A percentile compares a stretch with the other conserved stretches of the same genome.
phyloP scores from a whole-genome alignment of 2,329 filamentous ascomycete genomes.

The Pseudogymnoascus sp. region DNA sequence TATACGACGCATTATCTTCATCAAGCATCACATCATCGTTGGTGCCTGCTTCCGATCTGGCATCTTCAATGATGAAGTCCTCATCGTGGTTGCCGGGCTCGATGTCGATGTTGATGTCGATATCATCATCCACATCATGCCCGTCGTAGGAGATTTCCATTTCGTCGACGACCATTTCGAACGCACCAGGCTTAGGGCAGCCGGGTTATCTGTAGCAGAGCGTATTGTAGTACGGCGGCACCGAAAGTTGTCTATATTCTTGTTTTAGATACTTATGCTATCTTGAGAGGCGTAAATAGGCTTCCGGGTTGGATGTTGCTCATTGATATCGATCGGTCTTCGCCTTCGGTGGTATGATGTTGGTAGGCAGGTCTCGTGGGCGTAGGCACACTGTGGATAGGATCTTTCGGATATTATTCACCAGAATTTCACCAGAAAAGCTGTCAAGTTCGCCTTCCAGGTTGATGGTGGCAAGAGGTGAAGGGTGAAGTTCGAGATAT shows the following conservation, averaged over 20 bases:
- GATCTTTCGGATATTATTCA: background rate
- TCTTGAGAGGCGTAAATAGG: background rate
- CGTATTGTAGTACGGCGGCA: background rate
- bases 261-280: background rate
- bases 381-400: background rate
- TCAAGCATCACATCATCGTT: constrained; percentile 42
- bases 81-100: constrained; percentile 38
- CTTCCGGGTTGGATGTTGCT: background rate
- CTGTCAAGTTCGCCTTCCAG: background rate
- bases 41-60: constrained; percentile 27
- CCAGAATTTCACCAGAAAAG: background rate
- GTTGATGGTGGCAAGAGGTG: background rate
- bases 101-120: constrained; percentile 53
- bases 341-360: background rate
- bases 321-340: background rate
- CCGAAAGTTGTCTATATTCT: background rate
- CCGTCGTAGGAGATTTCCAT: constrained; percentile 49
- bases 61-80: constrained; percentile 50
- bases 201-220: background rate
- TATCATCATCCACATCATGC: constrained; percentile 37
- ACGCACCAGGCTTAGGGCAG: background rate
- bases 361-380: background rate
- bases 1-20: constrained; percentile 31
- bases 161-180: constrained; percentile 32
- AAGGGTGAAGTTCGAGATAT: background rate